Base-by-base conservation (phyloP, 148 eudicot genomes). In the Polygonum maritimum region DNA sequence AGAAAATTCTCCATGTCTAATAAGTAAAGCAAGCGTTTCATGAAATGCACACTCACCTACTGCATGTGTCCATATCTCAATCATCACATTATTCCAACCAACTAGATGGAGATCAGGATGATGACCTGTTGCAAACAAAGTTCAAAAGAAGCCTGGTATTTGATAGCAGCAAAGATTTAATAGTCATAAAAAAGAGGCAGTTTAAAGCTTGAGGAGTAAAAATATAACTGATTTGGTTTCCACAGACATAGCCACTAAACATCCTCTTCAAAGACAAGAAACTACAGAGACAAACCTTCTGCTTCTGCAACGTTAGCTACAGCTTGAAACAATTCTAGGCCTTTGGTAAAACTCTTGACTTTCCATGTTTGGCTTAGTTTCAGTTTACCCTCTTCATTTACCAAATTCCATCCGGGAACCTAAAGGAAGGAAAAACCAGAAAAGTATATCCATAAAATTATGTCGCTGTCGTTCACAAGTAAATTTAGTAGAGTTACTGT, bases 81-180 rank as follows among this genome's bases (percentile, higher is more conserved):
- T 82, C 60, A 82, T 87, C 81, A 90, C 87, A 51, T 92, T 92
- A 83, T 94, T 94, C 98, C 97, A 94, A 48, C 92, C 91, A 62
- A 86, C 89, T 78, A 94, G 96, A 85, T 92, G 97, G 83, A 94
- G 91, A 88, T 94, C 97, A 1, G 98, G 98, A 84, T 94, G 98
- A 85, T 94, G 98, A 77, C 97, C 98, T 94, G 86, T 74, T 73
- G 31, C 52, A 7, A 67, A 76, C 55, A 14, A 48, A 38, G 71
- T 67, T 67, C 19, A 36, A 36, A 67, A 67, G 69, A 60, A 8
- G 71, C 9, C 14, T 5, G 19, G 36, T 67, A 67, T 15, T 67
- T 6, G 2, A 63, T 13, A 63, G 70, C 70, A 63, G 40, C 70
- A 63, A 63, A 2, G 33, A 31, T 35, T 65, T 10, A 8, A 65